Evolutionary conservation across 176 grass and related monocot species (phyloP), one percentile per base, ranked within the genome.

Genomic region (Leersia perrieri): DNA sequence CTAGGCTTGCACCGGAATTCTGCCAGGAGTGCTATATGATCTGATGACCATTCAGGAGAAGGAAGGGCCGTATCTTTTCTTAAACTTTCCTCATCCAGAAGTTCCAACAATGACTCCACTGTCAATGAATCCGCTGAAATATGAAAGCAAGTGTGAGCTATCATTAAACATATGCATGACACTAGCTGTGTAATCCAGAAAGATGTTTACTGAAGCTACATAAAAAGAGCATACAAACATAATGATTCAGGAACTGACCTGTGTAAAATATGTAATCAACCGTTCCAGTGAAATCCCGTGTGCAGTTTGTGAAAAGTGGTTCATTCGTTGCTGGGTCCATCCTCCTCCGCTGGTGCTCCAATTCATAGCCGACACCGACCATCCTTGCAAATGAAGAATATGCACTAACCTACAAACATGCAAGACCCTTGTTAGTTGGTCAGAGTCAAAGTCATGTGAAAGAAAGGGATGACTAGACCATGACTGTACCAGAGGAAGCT

Each of bases 181-280:
- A 72, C 38, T 72, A 65, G 47, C 45, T 64, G 65, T 34, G 70
- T 65, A 26, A 35, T 42, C 42, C 44, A 66, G 70, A 86, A 67
- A 28, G 55, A 22, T 32, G 13, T 20, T 18, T 42, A 80, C 15
- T 42, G 80, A 33, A 61, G 39, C 38, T 68, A 23, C 26, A 80
- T 84, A 76, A 41, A n/a, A 33, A 76, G 14, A 45, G 23, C 30
- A 45, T 78, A 76, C 45, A 88, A 11, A 67, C 77, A 82, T 68
- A 45, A 70, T 41, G 51, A 16, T n/a, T 11, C 23, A 80, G 57
- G 49, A 29, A 51, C 75, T 35, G 62, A 99, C 97, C 97, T 66
- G 97, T 96, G 77, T 99, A 99, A 91, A 99, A 99, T 88, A 99
- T 99, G 70, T 96, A 99, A 88, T 99, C 97, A 15, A 95, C 74